Base-by-base conservation (phyloP, 176 grass and related monocot species). In the Tillandsia leiboldiana region DNA sequence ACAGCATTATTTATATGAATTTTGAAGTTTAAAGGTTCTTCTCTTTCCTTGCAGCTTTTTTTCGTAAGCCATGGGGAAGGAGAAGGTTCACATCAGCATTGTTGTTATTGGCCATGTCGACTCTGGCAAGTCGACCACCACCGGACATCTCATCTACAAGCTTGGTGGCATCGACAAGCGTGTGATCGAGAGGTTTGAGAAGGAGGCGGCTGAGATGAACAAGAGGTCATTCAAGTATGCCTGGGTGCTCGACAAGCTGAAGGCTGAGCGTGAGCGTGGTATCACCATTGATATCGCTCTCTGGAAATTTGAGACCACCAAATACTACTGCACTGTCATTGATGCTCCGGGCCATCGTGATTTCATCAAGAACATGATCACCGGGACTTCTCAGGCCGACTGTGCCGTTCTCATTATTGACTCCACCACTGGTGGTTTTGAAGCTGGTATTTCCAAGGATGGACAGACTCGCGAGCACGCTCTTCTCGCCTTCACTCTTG, bases 171-270 rank as follows among this genome's bases (percentile, higher is more conserved):
- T 72, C 42, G 70, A 72, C 23, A 72, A 72, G 70, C 70, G 52
- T 12, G 70, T 72, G 12, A 72, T 72, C 18, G 70, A 72, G 52
- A 56, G 70, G 11, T 72, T 72, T 13, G 70, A 72, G 51, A 72
- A 72, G 70, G 70, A 72, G n/a, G 70, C 70, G 3, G 53, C 70
- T 48, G 70, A 72, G 70, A 72, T 72, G 70, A 72, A 72, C 52
- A 72, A 72, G 70, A 72, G 70, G 53, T 72, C 70, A 58, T 72
- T 72, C 53, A 72, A 72, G 26, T 72, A 72, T 6, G 70, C 70
- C 51, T 72, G 70, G 70, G 53, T 72, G 26, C 70, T 72, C 7
- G 70, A 72, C 70, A 72, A 72, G 26, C 53, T 72, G 11, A 72
- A 72, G 70, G 70, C 70, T 10, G 70, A 72, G 22, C 70, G 70